phyloP scores from a whole-genome alignment of 73 alveolate species.

The Paramecium biaurelia region DNA sequence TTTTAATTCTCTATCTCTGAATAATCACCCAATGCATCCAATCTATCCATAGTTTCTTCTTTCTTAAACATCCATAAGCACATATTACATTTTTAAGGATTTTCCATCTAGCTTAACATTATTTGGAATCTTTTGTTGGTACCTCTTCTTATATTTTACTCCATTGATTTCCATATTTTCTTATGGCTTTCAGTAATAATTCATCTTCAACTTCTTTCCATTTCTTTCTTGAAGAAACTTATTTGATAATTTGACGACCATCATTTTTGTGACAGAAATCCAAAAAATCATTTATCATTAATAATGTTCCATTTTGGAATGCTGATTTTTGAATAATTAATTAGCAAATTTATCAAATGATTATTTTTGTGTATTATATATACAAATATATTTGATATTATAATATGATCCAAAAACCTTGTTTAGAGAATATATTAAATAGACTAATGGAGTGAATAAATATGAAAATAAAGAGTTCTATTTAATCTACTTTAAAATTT shows the following conservation, averaged over 20 bases:
- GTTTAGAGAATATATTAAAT: too few relatives aligned
- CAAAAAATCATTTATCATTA: background rate
- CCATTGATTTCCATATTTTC: background rate
- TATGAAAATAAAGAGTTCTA: too few relatives aligned
- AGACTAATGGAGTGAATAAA: too few relatives aligned
- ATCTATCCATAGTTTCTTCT: background rate
- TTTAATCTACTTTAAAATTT: too few relatives aligned
- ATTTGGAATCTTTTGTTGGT: background rate
- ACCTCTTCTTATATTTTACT: background rate
- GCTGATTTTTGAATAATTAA: background rate
- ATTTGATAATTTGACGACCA: background rate
- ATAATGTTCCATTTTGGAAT: background rate
- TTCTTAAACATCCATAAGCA: background rate
- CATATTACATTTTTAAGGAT: background rate
- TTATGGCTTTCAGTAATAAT: background rate
- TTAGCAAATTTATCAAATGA: background rate
- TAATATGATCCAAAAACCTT: background rate
- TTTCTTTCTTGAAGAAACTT: background rate
- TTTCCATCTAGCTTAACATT: conserved; percentile 3
- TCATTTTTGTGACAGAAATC: background rate
- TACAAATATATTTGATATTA: background rate
- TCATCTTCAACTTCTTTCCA: conserved; percentile 7
- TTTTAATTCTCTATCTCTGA: background rate
- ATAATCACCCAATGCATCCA: background rate
- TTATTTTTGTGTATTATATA: background rate